These are phyloP conservation scores for Diddensiella caesifluorescens DNA, from an alignment of 805 yeast species.

Conservation along the genomic window DNA sequence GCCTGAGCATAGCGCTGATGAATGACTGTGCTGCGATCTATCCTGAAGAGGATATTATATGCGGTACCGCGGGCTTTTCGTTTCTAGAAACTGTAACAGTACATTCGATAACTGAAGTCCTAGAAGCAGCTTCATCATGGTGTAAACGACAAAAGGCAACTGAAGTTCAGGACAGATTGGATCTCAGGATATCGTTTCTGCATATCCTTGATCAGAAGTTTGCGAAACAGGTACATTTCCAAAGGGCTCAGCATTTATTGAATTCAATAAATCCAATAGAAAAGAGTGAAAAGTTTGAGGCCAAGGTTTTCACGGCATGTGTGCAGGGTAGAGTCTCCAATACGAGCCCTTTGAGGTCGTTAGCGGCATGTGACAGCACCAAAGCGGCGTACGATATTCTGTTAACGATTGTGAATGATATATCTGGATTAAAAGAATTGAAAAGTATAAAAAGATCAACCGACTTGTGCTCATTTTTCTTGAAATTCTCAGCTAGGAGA, in stretches of 20 bases:
- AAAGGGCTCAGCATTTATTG: neutral
- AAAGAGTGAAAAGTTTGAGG: slow-evolving; percentile 7
- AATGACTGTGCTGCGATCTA: slow-evolving; percentile 24
- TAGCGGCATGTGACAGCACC: slow-evolving; percentile 12
- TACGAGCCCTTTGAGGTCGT: slow-evolving; percentile 24
- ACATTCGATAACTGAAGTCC: slow-evolving; percentile 19
- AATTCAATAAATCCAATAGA: neutral
- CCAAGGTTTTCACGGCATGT: slow-evolving; percentile 15
- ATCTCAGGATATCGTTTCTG: slow-evolving; percentile 22
- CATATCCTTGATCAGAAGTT: slow-evolving; percentile 19
- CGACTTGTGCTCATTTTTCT: slow-evolving; percentile 30
- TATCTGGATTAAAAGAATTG: slow-evolving; percentile 18
- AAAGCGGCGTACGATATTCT: slow-evolving; percentile 23
- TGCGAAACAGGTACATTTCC: slow-evolving; percentile 2
- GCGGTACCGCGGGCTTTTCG: slow-evolving; percentile 51
- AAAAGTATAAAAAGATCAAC: slow-evolving; percentile 22
- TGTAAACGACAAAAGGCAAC: slow-evolving; percentile 18
- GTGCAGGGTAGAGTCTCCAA: slow-evolving; percentile 27
- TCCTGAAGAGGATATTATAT: slow-evolving; percentile 33
- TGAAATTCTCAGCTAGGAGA: slow-evolving; percentile 26
- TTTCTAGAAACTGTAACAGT: slow-evolving; percentile 29
- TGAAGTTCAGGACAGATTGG: slow-evolving; percentile 50
- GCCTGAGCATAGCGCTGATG: slow-evolving; percentile 16
- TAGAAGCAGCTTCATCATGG: slow-evolving; percentile 41
- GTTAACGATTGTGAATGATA: slow-evolving; percentile 14